Evolutionary conservation across 2,329 filamentous ascomycete genomes (phyloP).

Genomic region (Fusarium sp.): DNA sequence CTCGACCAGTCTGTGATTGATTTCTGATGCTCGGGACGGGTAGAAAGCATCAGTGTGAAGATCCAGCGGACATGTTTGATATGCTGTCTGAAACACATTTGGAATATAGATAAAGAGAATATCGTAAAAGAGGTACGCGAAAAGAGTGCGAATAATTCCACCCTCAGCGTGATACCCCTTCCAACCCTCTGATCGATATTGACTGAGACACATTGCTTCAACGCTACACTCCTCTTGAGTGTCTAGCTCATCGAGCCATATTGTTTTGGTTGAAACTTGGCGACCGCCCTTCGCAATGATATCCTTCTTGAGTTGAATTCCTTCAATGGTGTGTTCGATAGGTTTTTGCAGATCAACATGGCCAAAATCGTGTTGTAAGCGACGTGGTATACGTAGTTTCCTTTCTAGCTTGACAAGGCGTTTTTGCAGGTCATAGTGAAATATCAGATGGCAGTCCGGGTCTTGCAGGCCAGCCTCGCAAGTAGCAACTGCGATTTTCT

Average conservation of each 20-base stretch:
- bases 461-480: slow-evolving; percentile 91
- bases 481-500: slow-evolving; percentile 76
- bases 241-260: slow-evolving; percentile 85
- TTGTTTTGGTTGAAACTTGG: slow-evolving; percentile 72
- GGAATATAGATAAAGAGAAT: slow-evolving; percentile 92
- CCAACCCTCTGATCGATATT: slow-evolving; percentile 86
- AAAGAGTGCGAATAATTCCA: slow-evolving; percentile 89
- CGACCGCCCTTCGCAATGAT: slow-evolving; percentile 53
- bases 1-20: slow-evolving; percentile 85
- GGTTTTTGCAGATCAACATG: slow-evolving; percentile 84
- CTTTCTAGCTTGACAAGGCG: slow-evolving; percentile 92
- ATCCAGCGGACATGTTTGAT: slow-evolving; percentile 93
- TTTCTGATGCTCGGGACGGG: slow-evolving; percentile 83
- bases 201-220: slow-evolving; percentile 91
- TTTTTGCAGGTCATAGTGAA: slow-evolving; percentile 94
- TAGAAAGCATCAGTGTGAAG: slow-evolving; percentile 95
- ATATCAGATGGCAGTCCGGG: slow-evolving; percentile 87
- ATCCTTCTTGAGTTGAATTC: slow-evolving; percentile 77
- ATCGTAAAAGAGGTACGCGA: slow-evolving; percentile 92
- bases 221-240: slow-evolving; percentile 81
- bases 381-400: slow-evolving; percentile 80
- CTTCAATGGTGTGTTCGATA: slow-evolving; percentile 77
- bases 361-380: slow-evolving; percentile 91
- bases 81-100: slow-evolving; percentile 96
- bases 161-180: slow-evolving; percentile 96